Evolutionary conservation across 2,329 filamentous ascomycete genomes (phyloP).

Genomic region (Penicillium aurantiogriseum): DNA sequence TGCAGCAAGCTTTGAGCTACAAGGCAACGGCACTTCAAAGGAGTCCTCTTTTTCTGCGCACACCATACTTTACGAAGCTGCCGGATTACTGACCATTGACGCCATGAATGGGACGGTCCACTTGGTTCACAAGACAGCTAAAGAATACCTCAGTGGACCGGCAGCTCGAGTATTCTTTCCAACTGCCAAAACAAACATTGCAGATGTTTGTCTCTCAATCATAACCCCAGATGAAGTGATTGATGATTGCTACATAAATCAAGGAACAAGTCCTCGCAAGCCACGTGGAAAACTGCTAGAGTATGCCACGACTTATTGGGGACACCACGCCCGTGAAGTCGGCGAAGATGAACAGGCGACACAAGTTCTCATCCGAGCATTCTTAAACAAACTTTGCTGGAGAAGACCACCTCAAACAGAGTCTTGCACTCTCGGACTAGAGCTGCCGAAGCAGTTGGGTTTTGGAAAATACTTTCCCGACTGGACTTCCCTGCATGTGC

Average conservation of each 20-base stretch:
- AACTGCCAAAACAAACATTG: constrained; percentile 28
- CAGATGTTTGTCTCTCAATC: constrained; percentile 28
- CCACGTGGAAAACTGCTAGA: constrained; percentile 16
- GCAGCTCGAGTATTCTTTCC: constrained; percentile 34
- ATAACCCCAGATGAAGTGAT: constrained; percentile 33
- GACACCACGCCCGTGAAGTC: constrained; percentile 28
- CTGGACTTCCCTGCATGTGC: constrained; percentile 31
- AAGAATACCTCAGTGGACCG: constrained; percentile 29
- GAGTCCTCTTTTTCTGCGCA: not conserved
- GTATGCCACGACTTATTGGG: constrained; percentile 34
- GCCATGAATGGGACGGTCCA: constrained; percentile 24
- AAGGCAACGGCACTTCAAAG: not conserved
- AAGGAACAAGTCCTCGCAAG: constrained; percentile 10
- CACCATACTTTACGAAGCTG: constrained; percentile 3
- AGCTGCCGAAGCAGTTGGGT: constrained; percentile 23
- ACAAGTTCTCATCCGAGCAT: constrained; percentile 32
- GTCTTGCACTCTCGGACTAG: not conserved
- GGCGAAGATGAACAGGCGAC: constrained; percentile 31
- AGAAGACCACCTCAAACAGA: constrained; percentile 21
- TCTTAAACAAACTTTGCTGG: constrained; percentile 36
- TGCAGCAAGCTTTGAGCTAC: constrained; percentile 4
- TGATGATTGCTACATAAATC: constrained; percentile 32
- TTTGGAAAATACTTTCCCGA: constrained; percentile 29
- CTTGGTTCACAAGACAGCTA: constrained; percentile 33
- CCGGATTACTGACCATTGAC: constrained; percentile 30